Evolutionary conservation across 2,329 filamentous ascomycete genomes (phyloP).

Genomic region (Gnomoniopsis sp.): DNA sequence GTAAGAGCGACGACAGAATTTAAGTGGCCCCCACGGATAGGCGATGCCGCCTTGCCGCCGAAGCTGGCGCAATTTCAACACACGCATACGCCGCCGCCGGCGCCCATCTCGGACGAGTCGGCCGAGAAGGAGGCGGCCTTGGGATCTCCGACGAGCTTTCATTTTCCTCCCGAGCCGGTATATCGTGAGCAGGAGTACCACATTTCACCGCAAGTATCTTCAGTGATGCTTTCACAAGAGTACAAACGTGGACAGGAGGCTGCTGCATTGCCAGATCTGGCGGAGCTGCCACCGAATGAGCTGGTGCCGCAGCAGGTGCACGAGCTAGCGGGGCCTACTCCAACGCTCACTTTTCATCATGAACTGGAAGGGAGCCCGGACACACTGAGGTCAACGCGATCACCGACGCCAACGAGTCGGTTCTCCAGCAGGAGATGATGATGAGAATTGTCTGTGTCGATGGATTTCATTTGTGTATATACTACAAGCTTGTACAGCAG

Average conservation of each 20-base stretch:
- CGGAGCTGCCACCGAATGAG: conserved; percentile 5
- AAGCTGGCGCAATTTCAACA: conserved; percentile 4
- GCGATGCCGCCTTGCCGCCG: neutral
- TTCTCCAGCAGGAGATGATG: neutral
- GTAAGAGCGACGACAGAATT: conserved; percentile 10
- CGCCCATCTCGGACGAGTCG: neutral
- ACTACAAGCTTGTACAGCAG: neutral
- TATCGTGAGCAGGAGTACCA: neutral
- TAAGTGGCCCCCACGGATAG: conserved; percentile 11
- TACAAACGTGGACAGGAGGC: neutral
- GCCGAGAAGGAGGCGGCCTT: conserved; percentile 2
- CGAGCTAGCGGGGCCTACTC: conserved; percentile 6
- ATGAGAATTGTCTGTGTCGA: neutral
- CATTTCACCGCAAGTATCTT: neutral
- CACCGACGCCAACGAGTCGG: neutral
- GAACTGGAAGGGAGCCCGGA: neutral
- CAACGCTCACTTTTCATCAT: neutral
- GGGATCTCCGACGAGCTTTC: conserved; percentile 8
- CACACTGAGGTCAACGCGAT: neutral
- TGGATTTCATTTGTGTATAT: neutral
- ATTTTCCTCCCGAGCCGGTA: neutral
- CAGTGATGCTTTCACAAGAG: neutral
- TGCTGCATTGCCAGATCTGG: neutral
- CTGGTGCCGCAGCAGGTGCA: neutral
- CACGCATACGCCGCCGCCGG: neutral